These are phyloP conservation scores for Metschnikowia noctiluminum DNA, from an alignment of 805 yeast species.

Conservation along the genomic window DNA sequence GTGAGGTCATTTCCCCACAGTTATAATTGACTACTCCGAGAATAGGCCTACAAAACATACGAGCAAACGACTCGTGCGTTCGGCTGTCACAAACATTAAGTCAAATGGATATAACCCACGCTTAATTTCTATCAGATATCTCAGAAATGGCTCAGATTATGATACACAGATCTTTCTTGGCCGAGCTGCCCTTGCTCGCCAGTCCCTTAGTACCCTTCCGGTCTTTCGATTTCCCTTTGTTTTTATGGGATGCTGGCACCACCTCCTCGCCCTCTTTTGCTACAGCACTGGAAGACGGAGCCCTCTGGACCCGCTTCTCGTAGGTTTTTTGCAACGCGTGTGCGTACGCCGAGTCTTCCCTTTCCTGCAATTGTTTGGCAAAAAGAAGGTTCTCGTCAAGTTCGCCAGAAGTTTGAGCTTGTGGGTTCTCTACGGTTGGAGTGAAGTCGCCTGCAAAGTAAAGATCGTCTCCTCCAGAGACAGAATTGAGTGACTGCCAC, in stretches of 20 bases:
- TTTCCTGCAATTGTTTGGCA: slow-evolving; percentile 50
- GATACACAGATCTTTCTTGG: slow-evolving; percentile 2
- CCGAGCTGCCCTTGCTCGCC: background rate
- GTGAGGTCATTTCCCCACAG: no score
- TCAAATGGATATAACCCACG: background rate
- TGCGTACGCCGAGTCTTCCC: slow-evolving; percentile 55
- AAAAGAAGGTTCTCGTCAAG: slow-evolving; percentile 21
- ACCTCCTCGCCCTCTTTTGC: background rate
- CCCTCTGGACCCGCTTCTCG: slow-evolving; percentile 4
- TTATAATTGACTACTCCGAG: no score
- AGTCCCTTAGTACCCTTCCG: background rate
- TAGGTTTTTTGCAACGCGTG: slow-evolving; percentile 38
- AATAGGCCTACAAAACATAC: background rate
- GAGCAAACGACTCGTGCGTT: background rate
- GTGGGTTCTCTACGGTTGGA: slow-evolving; percentile 35
- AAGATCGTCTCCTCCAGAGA: slow-evolving; percentile 65
- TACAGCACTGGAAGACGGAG: background rate
- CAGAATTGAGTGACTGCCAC: slow-evolving; percentile 76
- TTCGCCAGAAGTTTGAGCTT: slow-evolving; percentile 6
- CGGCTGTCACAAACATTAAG: background rate
- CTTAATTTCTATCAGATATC: no score
- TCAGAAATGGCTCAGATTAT: background rate
- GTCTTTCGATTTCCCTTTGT: background rate
- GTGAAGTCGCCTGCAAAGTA: slow-evolving; percentile 66
- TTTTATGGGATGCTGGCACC: background rate